Evolutionary conservation across 176 grass and related monocot species (phyloP), one percentile per base, ranked within the genome.

Genomic region (Triticum timopheevii): DNA sequence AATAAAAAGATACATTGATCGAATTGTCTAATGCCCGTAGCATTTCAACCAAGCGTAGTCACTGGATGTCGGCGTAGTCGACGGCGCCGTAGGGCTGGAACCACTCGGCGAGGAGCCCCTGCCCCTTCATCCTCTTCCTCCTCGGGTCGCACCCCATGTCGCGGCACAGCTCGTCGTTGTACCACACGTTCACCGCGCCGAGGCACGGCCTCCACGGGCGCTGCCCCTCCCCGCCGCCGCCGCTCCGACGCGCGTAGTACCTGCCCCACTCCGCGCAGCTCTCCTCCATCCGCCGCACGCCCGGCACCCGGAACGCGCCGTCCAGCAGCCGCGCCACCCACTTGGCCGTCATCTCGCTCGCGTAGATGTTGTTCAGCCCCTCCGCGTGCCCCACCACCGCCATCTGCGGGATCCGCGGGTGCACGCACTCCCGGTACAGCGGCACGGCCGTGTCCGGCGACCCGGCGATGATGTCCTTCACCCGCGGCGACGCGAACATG

Each of bases 361-460:
- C 7, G 49, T 67, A 27, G 12, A 97, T 78, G 65, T 87, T 92
- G 6, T 74, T 61, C 75, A 87, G 28, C 83, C 77, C 88, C 90
- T 97, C 92, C 1, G 90, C 11, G 69, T 92, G 89, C 12, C 92
- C 95, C 24, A 92, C 27, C 47, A 94, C 76, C 11, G 88, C 90
- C 88, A 94, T 71, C 76, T 94, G 90, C 7, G 88, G 77, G 15
- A 97, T 78, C 42, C 84, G 66, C n/a, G 95, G 92, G 50, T 94
- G 94, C 70, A 97, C 85, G 81, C 88, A 92, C 80, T 94, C 88
- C 83, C 93, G 76, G 39, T 94, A 94, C 0, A 97, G 90, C 23
- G 90, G 78, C 17, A 73, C 40, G 2, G 77, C 84, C 8, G 77
- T 83, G 20, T 11, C 86, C 25, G 81, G 7, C 74, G 90, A 76